phyloP scores from a whole-genome alignment of 75 land plant species.

The Larix kaempferi region DNA sequence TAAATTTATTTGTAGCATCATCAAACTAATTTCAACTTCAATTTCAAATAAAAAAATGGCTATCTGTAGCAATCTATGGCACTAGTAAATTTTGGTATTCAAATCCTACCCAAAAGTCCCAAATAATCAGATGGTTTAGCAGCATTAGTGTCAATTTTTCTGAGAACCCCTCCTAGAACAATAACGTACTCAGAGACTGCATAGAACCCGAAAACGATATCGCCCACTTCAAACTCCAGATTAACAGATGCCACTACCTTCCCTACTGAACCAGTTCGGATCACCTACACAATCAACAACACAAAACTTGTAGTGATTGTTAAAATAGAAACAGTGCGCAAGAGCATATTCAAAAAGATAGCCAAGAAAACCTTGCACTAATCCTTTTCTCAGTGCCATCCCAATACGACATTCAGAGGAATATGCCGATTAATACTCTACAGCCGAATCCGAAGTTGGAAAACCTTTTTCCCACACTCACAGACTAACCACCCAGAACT shows the following conservation, averaged over 20 bases:
- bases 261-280: background rate
- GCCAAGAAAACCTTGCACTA: background rate
- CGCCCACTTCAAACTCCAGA: background rate
- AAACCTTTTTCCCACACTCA: no score
- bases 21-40: no score
- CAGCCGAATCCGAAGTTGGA: no score
- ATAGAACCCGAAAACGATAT: background rate
- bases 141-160: background rate
- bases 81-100: no score
- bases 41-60: no score
- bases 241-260: background rate
- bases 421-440: no score
- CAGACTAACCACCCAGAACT: no score
- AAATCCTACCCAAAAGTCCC: background rate
- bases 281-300: background rate
- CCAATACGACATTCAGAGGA: no score
- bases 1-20: no score
- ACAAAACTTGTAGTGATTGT: background rate
- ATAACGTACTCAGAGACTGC: background rate
- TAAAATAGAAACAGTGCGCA: background rate
- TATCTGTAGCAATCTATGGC: no score
- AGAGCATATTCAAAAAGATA: background rate
- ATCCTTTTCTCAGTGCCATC: no score
- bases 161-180: background rate
- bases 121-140: background rate